Base-by-base conservation (phyloP, 805 yeast genomes). In the Candida sphagnicola region DNA sequence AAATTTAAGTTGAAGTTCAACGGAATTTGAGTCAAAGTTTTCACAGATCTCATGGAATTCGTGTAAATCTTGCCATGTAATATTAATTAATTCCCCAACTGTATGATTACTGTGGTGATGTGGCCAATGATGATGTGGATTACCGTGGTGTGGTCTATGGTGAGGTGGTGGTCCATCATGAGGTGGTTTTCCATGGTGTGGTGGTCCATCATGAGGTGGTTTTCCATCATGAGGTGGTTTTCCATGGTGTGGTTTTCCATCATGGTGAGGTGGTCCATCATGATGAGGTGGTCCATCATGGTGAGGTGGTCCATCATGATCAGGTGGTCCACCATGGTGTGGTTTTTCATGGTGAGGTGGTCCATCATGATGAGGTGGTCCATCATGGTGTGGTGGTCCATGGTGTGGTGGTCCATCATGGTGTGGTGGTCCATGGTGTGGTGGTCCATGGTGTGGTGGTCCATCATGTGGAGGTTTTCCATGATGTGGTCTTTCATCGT, bases 21-120 rank as follows among this genome's bases (percentile, higher is more conserved):
- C 45, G 11, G 62, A 43, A 30, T 53, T 42, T 2, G 30, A 43
- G 47, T 68, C 74, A 39, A 63, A 67, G 6, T 40, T 35, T 1
- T 35, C 44, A 0, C 71, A 50, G 10, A 46, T 33, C 8, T 52
- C 51, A 28, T 48, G 35, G 34, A 63, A 54, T 5, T 37, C 37
- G 6, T 30, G 10, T 18, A 62, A 47, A 36, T 62, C 58, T 4
- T 40, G 31, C 21, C 32, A 29, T 13, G 61, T 54, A 6, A 46
- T 38, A n/a, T 42, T 34, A 26, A 64, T 32, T 33, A 64, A 42
- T 10, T 58, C 55, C n/a, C 36, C 38, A 15, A 62, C 43, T 2
- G 61, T 56, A 14, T 40, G 38, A 15, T 54, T 44, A 19, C 47
- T 40, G 38, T 56, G 53, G 16, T 46, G 44, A 11, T 29, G 25